These are phyloP conservation scores for Zygosaccharomyces bailii DNA, from an alignment of 805 yeast genomes.

Conservation along the genomic window DNA sequence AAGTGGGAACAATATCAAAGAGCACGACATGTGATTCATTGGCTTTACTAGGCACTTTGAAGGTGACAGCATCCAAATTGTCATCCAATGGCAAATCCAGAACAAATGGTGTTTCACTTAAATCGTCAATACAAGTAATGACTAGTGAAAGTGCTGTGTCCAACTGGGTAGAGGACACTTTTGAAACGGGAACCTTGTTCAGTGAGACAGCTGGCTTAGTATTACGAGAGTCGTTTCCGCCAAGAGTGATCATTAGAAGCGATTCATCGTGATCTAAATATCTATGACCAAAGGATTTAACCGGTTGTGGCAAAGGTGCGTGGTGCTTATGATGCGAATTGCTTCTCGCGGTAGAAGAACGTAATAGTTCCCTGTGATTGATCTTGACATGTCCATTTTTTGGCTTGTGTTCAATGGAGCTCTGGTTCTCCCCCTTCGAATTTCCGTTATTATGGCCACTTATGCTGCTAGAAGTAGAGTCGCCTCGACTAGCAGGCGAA, in stretches of 20 bases:
- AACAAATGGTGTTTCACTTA: conserved; percentile 54
- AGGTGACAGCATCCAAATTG: conserved; percentile 65
- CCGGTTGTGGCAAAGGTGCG: conserved; percentile 41
- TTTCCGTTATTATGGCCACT: not conserved
- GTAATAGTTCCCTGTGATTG: conserved; percentile 12
- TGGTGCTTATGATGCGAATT: conserved; percentile 9
- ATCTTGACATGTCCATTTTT: conserved; percentile 5
- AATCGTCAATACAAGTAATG: conserved; percentile 41
- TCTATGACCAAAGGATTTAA: conserved; percentile 83
- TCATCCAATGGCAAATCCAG: conserved; percentile 83
- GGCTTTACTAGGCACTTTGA: conserved; percentile 51
- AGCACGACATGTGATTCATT: conserved; percentile 56
- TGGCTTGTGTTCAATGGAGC: conserved; percentile 15
- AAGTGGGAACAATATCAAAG: conserved; percentile 89
- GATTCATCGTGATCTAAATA: conserved; percentile 63
- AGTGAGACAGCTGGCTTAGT: conserved; percentile 57
- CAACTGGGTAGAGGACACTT: conserved; percentile 74
- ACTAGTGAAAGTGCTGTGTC: conserved; percentile 83
- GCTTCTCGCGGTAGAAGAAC: conserved; percentile 10
- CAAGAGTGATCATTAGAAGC: conserved; percentile 75
- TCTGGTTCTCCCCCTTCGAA: conserved; percentile 9
- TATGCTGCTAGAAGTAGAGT: not conserved
- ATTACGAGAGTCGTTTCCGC: conserved; percentile 76
- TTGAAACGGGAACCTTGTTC: conserved; percentile 70
- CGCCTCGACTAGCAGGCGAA: not conserved